A percentile compares a stretch with the other conserved stretches of the same genome.
Evolutionary conservation across 305 asterid genomes (phyloP).

Genomic region (Fraxinus nigra): DNA sequence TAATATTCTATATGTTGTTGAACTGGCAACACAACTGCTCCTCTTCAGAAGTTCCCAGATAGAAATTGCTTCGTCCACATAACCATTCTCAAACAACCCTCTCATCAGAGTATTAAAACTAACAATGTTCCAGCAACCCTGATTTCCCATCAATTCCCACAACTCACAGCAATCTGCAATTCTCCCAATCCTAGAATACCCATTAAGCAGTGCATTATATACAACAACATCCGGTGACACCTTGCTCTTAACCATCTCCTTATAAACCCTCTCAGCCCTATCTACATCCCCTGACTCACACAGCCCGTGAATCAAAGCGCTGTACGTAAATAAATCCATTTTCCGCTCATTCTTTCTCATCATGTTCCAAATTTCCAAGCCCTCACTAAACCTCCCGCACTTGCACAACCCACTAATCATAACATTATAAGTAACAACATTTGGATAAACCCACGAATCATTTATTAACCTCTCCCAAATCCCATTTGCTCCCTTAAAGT

Average conservation of each 20-base stretch:
- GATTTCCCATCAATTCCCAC: slow-evolving; percentile 79
- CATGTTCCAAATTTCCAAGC: slow-evolving; percentile 60
- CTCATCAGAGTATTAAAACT: slow-evolving; percentile 76
- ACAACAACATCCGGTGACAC: slow-evolving; percentile 64
- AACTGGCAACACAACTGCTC: slow-evolving; percentile 52
- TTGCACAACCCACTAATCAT: slow-evolving; percentile 83
- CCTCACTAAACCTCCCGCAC: slow-evolving; percentile 65
- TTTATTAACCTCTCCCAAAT: slow-evolving; percentile 65
- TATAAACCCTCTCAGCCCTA: slow-evolving; percentile 65
- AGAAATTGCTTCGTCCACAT: slow-evolving; percentile 53
- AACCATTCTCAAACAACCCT: slow-evolving; percentile 56
- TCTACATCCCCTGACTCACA: slow-evolving; percentile 64
- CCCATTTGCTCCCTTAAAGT: slow-evolving; percentile 43
- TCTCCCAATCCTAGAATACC: slow-evolving; percentile 55
- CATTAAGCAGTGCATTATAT: slow-evolving; percentile 63
- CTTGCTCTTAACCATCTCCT: slow-evolving; percentile 51
- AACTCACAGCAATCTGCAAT: slow-evolving; percentile 46
- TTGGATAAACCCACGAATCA: slow-evolving; percentile 61
- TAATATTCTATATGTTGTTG: slow-evolving; percentile 58
- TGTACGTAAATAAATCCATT: slow-evolving; percentile 65
- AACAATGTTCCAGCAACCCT: slow-evolving; percentile 56
- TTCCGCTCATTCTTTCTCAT: slow-evolving; percentile 57
- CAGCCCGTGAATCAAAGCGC: slow-evolving; percentile 76
- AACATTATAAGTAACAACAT: slow-evolving; percentile 65
- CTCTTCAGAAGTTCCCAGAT: slow-evolving; percentile 58